phyloP scores from a whole-genome alignment of 495 filamentous ascomycete species.

The Jackrogersella multiformis region DNA sequence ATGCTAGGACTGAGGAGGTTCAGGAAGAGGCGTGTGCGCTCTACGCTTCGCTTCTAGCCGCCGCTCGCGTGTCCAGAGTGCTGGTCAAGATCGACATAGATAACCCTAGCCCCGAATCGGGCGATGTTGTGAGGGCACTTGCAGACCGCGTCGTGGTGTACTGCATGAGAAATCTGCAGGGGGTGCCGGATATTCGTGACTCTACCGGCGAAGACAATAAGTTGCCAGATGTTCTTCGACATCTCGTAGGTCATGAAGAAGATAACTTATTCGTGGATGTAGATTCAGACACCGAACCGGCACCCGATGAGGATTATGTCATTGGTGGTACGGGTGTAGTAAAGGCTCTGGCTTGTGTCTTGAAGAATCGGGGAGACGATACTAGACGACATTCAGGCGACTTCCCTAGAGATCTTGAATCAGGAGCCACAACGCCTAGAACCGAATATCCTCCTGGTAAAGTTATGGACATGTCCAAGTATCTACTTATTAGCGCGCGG shows the following conservation, averaged over 20 bases:
- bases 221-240: slow-evolving; percentile 64
- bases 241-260: slow-evolving; percentile 71
- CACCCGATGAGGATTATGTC: slow-evolving; percentile 92
- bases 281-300: slow-evolving; percentile 73
- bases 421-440: slow-evolving; percentile 32
- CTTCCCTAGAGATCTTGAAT: slow-evolving; percentile 53
- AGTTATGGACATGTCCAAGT: slow-evolving; percentile 93
- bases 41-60: slow-evolving; percentile 90
- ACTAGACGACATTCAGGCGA: slow-evolving; percentile 58
- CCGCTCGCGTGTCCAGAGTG: slow-evolving; percentile 81
- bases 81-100: slow-evolving; percentile 94
- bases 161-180: slow-evolving; percentile 89
- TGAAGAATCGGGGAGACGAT: slow-evolving; percentile 76
- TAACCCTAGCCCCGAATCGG: slow-evolving; percentile 77
- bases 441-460: slow-evolving; percentile 58
- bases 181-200: slow-evolving; percentile 49
- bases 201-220: slow-evolving; percentile 43
- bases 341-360: slow-evolving; percentile 88
- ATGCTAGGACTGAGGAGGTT: slow-evolving; percentile 71
- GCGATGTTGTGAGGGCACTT: slow-evolving; percentile 89
- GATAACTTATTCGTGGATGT: slow-evolving; percentile 58
- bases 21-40: slow-evolving; percentile 95
- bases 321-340: slow-evolving; percentile 96
- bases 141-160: slow-evolving; percentile 94
- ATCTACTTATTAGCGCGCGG: slow-evolving; percentile 81